A percentile compares a stretch with the other conserved stretches of the same genome.
These are phyloP conservation scores for Rhytidiadelphus loreus DNA, from an alignment of 225 moss, liverwort and hornwort genomes.

Conservation along the genomic window DNA sequence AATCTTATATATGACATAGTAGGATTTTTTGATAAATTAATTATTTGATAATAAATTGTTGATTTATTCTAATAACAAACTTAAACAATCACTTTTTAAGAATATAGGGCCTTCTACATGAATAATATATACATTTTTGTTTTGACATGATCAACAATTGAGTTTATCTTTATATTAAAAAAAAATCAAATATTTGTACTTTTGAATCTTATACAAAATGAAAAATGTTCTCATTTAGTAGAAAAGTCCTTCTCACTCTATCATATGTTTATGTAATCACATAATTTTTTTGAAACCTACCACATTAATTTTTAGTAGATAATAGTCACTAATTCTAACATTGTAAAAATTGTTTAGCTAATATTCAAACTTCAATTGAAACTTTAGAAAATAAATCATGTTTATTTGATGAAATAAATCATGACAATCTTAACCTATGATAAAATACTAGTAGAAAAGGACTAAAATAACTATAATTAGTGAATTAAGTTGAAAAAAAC, in stretches of 20 bases:
- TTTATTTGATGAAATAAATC: neutral
- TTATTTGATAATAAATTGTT: neutral
- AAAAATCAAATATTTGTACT: no score
- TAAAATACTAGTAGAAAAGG: neutral
- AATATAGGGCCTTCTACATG: no score
- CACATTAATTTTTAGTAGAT: neutral
- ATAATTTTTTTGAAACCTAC: neutral
- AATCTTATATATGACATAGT: neutral
- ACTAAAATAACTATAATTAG: neutral
- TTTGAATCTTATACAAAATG: neutral
- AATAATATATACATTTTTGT: no score
- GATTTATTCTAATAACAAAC: neutral
- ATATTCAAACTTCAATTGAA: neutral
- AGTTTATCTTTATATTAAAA: neutral
- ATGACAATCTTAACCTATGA: neutral
- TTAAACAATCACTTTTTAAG: neutral
- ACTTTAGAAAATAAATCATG: neutral
- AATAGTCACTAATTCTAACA: no score
- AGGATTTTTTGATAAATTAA: neutral
- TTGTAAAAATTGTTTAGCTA: neutral
- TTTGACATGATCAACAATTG: neutral
- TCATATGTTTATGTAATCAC: neutral
- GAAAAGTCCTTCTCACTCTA: neutral
- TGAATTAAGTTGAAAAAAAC: neutral
- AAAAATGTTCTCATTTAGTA: neutral